Percentiles rank a stretch among this genome's conserved stretches.
These are phyloP conservation scores for Monosporascus sp. DNA, from an alignment of 2,329 filamentous ascomycete species.

Conservation along the genomic window DNA sequence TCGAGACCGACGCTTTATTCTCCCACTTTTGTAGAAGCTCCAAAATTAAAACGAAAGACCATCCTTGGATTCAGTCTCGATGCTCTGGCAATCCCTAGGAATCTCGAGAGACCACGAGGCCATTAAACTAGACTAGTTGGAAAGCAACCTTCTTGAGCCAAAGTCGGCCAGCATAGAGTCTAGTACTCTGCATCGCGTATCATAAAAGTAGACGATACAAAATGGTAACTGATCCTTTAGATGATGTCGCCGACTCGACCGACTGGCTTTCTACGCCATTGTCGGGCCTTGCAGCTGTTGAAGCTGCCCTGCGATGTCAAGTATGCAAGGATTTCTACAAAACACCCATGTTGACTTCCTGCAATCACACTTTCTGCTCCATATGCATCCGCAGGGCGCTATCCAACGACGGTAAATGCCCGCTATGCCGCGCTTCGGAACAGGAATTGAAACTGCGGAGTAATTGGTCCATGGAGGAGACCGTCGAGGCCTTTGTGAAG, in stretches of 20 bases:
- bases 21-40: too few relatives aligned
- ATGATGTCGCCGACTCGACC: conserved; percentile 67
- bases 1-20: too few relatives aligned
- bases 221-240: conserved; percentile 19
- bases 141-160: too few relatives aligned
- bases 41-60: too few relatives aligned
- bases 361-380: conserved; percentile 94
- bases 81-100: too few relatives aligned
- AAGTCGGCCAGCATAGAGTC: too few relatives aligned
- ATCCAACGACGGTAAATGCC: conserved; percentile 79
- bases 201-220: background rate
- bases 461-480: conserved; percentile 80
- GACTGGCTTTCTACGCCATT: conserved; percentile 76
- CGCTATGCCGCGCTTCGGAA: conserved; percentile 70
- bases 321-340: conserved; percentile 97
- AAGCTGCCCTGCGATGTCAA: conserved; percentile 85
- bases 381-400: conserved; percentile 87
- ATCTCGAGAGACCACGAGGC: too few relatives aligned
- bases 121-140: too few relatives aligned
- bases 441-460: conserved; percentile 80
- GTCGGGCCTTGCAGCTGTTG: conserved; percentile 61
- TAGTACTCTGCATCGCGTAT: too few relatives aligned
- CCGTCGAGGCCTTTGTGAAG: conserved; percentile 71
- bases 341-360: conserved; percentile 91
- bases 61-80: too few relatives aligned